Evolutionary conservation across 2,329 filamentous ascomycete species (phyloP).

Genomic region (Byssochlamys sp.): DNA sequence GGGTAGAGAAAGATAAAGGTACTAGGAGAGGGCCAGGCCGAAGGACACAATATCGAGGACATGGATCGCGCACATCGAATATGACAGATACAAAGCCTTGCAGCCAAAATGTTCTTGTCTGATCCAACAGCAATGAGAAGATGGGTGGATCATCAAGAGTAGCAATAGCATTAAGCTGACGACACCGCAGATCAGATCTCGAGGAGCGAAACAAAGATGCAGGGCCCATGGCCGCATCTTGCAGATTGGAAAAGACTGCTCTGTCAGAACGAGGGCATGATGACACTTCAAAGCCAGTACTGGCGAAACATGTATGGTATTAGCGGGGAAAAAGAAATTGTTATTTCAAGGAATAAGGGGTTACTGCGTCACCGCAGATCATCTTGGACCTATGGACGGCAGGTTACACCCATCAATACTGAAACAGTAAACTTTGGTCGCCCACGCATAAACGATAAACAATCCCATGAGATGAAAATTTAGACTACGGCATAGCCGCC

Average conservation of each 20-base stretch:
- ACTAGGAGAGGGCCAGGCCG: not conserved
- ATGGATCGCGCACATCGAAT: not conserved
- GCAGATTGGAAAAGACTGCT: not conserved
- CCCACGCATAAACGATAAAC: not conserved
- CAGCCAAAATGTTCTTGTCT: not conserved
- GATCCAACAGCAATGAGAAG: not conserved
- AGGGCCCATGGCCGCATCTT: not conserved
- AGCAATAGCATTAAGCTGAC: not conserved
- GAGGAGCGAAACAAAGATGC: not conserved
- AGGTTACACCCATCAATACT: slow-evolving; percentile 19
- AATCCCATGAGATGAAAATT: not conserved
- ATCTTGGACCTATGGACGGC: not conserved
- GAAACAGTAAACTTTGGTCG: slow-evolving; percentile 14
- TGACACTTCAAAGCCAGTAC: not conserved
- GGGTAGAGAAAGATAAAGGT: not conserved
- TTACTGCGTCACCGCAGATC: not conserved
- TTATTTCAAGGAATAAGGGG: not conserved
- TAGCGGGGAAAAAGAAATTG: not conserved
- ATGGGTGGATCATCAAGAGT: not conserved
- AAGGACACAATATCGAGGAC: not conserved
- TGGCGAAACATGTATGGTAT: not conserved
- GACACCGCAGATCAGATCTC: not conserved
- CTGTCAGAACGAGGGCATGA: not conserved
- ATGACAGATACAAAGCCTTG: not conserved
- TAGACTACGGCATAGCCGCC: not conserved